A percentile compares a stretch with the other conserved stretches of the same genome.
phyloP scores from a whole-genome alignment of 2,329 filamentous ascomycete genomes.

The Calonectria montana region DNA sequence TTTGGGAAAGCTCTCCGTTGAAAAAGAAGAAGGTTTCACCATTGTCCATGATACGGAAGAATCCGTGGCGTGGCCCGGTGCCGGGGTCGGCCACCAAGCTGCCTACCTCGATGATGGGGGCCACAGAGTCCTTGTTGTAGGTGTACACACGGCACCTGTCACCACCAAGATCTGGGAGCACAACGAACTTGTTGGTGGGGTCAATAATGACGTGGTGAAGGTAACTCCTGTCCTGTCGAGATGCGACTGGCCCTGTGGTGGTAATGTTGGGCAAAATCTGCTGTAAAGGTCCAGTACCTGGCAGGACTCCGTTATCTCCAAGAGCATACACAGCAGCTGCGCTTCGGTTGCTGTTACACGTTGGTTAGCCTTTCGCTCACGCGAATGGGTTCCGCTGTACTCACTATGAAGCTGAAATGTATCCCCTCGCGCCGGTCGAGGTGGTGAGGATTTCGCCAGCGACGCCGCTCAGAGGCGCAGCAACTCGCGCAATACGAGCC shows the following conservation, averaged over 20 bases:
- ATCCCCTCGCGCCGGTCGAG: constrained; percentile 27
- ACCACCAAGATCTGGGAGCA: constrained; percentile 37
- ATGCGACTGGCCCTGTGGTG: constrained; percentile 30
- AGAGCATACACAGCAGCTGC: constrained; percentile 26
- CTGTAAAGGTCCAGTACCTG: constrained; percentile 32
- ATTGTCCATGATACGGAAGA: constrained; percentile 34
- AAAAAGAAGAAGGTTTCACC: constrained; percentile 41
- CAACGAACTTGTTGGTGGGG: constrained; percentile 35
- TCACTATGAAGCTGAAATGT: constrained; percentile 37
- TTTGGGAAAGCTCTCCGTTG: constrained; percentile 38
- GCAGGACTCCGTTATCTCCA: constrained; percentile 27
- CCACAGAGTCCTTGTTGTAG: constrained; percentile 35
- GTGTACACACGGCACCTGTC: constrained; percentile 34
- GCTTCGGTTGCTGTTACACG: constrained; percentile 22
- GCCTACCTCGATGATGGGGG: constrained; percentile 33
- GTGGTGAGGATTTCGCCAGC: constrained; percentile 34
- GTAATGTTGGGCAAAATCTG: constrained; percentile 31
- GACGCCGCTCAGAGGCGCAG: constrained; percentile 26
- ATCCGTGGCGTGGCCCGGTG: constrained; percentile 35
- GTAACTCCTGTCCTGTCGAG: constrained; percentile 37
- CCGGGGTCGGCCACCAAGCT: constrained; percentile 26
- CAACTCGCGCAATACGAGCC: constrained; percentile 23
- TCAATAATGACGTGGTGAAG: constrained; percentile 39
- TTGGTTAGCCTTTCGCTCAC: background rate
- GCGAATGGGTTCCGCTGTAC: background rate